Evolutionary conservation across 352 stramenopile species (phyloP).

Genomic region (Pythium sukuiense): DNA sequence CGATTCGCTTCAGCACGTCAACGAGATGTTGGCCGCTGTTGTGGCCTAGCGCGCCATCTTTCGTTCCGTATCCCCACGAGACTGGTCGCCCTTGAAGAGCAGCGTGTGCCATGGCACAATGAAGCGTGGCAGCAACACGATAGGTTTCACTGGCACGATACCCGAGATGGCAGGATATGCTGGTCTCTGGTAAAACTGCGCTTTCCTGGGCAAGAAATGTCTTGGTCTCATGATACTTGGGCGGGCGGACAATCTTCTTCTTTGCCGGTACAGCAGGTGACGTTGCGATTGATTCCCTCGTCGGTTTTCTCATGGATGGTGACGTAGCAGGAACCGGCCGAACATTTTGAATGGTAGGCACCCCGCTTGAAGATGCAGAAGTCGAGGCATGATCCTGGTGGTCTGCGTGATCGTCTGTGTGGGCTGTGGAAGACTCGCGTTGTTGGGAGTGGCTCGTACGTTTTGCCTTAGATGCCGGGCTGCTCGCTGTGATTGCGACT

Average conservation of each 20-base stretch:
- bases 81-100: conserved; percentile 35
- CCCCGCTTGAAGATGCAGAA: neutral
- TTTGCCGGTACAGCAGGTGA: conserved; percentile 8
- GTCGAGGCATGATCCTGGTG: neutral
- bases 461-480: neutral
- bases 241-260: conserved; percentile 38
- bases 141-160: conserved; percentile 35
- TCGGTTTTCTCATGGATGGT: neutral
- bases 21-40: conserved; percentile 30
- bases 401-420: too few species aligned
- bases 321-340: neutral
- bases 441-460: neutral
- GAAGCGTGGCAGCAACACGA: conserved; percentile 44
- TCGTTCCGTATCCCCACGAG: conserved; percentile 57
- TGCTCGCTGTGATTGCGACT: neutral
- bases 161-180: conserved; percentile 26
- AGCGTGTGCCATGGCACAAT: conserved; percentile 29
- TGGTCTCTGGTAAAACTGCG: conserved; percentile 5
- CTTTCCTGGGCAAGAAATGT: conserved; percentile 45
- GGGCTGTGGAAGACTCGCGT: neutral
- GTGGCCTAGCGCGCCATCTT: conserved; percentile 47
- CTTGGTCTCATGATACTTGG: conserved; percentile 48
- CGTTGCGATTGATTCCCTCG: neutral
- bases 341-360: neutral
- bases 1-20: conserved; percentile 33